phyloP scores from a whole-genome alignment of 768 basidiomycete genomes.

The Macrolepiota dolichaula region DNA sequence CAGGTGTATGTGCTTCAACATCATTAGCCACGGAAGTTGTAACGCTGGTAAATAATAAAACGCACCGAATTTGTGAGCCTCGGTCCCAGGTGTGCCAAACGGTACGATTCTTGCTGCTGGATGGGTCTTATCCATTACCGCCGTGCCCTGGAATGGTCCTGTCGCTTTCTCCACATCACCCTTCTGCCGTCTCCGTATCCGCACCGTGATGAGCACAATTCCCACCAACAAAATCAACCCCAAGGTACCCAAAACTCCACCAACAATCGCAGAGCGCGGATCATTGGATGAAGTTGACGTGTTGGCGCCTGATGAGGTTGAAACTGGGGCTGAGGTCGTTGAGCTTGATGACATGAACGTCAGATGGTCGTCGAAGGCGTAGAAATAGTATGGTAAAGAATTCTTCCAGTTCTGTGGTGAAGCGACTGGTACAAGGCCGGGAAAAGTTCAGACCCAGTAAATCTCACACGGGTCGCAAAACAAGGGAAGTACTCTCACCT shows the following conservation, averaged over 20 bases:
- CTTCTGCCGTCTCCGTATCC: constrained; percentile 25
- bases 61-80: constrained; percentile 38
- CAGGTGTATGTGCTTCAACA: constrained; percentile 45
- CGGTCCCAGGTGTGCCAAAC: constrained; percentile 32
- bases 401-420: background rate
- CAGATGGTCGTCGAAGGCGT: background rate
- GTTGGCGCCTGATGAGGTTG: constrained; percentile 2
- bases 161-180: constrained; percentile 13
- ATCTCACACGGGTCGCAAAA: background rate
- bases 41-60: constrained; percentile 2
- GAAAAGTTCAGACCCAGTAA: background rate
- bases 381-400: background rate
- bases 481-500: background rate
- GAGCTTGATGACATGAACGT: constrained; percentile 9
- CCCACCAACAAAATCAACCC: constrained; percentile 26
- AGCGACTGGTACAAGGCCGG: background rate
- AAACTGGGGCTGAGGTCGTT: constrained; percentile 10
- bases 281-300: constrained; percentile 20
- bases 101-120: constrained; percentile 39
- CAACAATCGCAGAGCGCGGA: constrained; percentile 24
- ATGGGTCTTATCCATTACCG: constrained; percentile 27
- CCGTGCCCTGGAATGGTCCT: constrained; percentile 27
- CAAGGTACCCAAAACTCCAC: constrained; percentile 28
- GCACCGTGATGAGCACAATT: constrained; percentile 29
- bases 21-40: background rate